Evolutionary conservation across 2,329 filamentous ascomycete species (phyloP).

Genomic region (Orbilia brochopaga): DNA sequence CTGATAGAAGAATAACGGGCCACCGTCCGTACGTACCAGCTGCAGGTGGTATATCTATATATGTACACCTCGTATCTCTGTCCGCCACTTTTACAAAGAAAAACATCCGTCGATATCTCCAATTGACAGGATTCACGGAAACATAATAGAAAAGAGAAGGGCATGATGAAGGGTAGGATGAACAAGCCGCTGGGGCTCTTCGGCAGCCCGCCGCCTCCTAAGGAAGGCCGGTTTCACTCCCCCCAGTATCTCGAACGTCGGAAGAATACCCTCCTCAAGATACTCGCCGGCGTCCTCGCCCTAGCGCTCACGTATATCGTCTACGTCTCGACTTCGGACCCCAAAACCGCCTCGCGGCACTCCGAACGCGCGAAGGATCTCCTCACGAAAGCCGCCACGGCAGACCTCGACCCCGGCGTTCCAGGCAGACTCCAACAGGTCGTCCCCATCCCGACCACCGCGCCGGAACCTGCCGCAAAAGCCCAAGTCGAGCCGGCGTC

Average conservation of each 20-base stretch:
- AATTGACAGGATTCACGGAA: not conserved
- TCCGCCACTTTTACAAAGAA: too few relatives aligned
- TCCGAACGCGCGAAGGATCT: slow-evolving; percentile 35
- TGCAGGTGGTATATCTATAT: too few relatives aligned
- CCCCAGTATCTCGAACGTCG: slow-evolving; percentile 46
- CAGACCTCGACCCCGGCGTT: not conserved
- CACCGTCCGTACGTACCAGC: too few relatives aligned
- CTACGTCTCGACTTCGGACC: slow-evolving; percentile 41
- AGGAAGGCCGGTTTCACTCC: slow-evolving; percentile 46
- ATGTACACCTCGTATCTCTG: too few relatives aligned
- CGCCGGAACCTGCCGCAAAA: slow-evolving; percentile 15
- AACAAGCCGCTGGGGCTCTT: slow-evolving; percentile 42
- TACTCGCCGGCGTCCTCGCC: slow-evolving; percentile 31
- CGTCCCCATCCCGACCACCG: slow-evolving; percentile 18
- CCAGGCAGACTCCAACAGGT: not conserved
- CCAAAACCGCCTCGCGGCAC: slow-evolving; percentile 41
- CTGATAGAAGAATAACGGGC: too few relatives aligned
- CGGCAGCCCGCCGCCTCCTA: slow-evolving; percentile 40
- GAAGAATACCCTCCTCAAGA: slow-evolving; percentile 38
- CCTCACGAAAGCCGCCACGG: slow-evolving; percentile 14
- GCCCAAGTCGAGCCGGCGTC: slow-evolving; percentile 5
- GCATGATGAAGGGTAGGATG: slow-evolving; percentile 48
- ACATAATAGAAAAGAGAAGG: slow-evolving; percentile 2
- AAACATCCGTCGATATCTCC: too few relatives aligned
- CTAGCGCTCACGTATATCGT: slow-evolving; percentile 31